These are phyloP conservation scores for Solanum raphanifolium DNA, from an alignment of 257 asterid genomes.

Conservation along the genomic window DNA sequence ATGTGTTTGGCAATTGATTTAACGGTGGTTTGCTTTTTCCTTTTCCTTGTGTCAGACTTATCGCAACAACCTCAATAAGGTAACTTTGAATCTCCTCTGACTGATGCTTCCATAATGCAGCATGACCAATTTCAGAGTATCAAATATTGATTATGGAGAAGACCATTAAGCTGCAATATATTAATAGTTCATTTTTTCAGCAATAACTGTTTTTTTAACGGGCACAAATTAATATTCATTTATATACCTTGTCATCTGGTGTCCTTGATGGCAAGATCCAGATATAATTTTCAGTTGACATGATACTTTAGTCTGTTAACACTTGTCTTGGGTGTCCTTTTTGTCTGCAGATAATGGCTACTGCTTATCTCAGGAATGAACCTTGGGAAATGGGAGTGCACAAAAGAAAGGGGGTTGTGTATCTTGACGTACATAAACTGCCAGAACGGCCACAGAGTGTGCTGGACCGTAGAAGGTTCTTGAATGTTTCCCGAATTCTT, in stretches of 20 bases:
- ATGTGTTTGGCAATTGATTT: neutral
- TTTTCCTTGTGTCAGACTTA: conserved; percentile 56
- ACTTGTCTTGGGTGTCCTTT: neutral
- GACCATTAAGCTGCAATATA: neutral
- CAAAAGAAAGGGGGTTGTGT: conserved; percentile 83
- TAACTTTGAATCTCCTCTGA: conserved; percentile 9
- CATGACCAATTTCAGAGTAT: neutral
- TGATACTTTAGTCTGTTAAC: neutral
- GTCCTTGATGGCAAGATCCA: neutral
- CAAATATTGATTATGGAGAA: neutral
- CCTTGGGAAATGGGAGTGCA: conserved; percentile 99
- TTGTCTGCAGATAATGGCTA: conserved; percentile 69
- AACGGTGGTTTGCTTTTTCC: neutral
- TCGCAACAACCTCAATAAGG: conserved; percentile 98
- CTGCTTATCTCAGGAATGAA: conserved; percentile 84
- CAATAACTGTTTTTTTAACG: neutral
- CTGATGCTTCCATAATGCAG: neutral
- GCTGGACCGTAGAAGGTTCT: conserved; percentile 79
- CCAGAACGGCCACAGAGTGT: conserved; percentile 92
- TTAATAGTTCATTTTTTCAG: neutral
- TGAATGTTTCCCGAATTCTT: neutral
- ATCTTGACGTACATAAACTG: conserved; percentile 86
- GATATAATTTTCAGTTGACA: neutral
- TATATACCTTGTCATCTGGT: neutral
- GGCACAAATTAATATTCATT: neutral